A percentile compares a stretch with the other conserved stretches of the same genome.
phyloP scores from a whole-genome alignment of 768 basidiomycete genomes.

The Chalciporus piperatus region DNA sequence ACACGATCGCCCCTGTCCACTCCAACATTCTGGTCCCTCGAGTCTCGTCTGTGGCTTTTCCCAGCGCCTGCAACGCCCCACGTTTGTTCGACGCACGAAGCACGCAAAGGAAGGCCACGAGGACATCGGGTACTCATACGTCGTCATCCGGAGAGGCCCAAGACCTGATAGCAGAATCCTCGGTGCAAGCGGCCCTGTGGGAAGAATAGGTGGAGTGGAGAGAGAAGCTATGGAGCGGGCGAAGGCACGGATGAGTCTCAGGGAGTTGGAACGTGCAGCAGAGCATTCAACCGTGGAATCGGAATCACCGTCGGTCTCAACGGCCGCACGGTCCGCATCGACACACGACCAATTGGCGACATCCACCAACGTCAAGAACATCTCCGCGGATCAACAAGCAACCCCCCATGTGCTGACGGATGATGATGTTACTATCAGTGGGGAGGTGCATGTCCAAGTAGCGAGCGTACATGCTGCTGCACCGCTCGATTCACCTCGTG shows the following conservation, averaged over 20 bases:
- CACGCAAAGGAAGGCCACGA: constrained; percentile 84
- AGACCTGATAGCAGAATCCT: constrained; percentile 45
- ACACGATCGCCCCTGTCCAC: constrained; percentile 83
- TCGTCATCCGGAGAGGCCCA: constrained; percentile 77
- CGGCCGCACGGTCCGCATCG: constrained; percentile 7
- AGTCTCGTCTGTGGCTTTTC: constrained; percentile 75
- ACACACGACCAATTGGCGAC: constrained; percentile 13
- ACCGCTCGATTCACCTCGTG: constrained; percentile 24
- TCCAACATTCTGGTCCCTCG: constrained; percentile 53
- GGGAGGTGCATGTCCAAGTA: constrained; percentile 14
- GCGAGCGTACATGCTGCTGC: constrained; percentile 15
- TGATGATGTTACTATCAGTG: constrained; percentile 18
- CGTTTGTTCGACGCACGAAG: constrained; percentile 84
- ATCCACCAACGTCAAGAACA: constrained; percentile 16
- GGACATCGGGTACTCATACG: constrained; percentile 85
- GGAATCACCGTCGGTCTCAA: constrained; percentile 26
- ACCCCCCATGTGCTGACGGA: constrained; percentile 17
- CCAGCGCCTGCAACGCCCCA: constrained; percentile 84
- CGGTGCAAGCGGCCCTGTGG: constrained; percentile 11
- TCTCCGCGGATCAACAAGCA: constrained; percentile 21
- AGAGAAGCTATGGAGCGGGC: constrained; percentile 29
- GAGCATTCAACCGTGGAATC: constrained; percentile 22
- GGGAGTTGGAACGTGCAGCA: constrained; percentile 24
- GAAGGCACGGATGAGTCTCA: constrained; percentile 15
- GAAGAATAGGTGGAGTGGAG: constrained; percentile 31